Evolutionary conservation across 768 basidiomycete species (phyloP).

Genomic region (Xerocomellus chrysenteron): DNA sequence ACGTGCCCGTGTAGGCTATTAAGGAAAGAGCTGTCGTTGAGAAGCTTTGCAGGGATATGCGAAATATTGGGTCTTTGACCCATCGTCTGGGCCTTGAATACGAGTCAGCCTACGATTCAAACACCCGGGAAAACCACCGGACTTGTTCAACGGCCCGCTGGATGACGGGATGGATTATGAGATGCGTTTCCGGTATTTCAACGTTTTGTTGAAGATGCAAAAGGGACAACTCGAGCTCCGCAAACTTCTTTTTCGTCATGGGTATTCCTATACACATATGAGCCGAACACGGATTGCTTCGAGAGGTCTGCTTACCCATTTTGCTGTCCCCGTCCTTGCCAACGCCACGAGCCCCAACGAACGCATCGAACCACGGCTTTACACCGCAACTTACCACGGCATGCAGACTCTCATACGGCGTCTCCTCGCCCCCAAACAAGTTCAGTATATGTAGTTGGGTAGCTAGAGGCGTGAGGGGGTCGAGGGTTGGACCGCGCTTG

Average conservation of each 20-base stretch:
- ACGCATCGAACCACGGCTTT: slow-evolving; percentile 98
- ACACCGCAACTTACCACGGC: slow-evolving; percentile 94
- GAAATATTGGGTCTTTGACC: slow-evolving; percentile 71
- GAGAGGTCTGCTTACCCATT: slow-evolving; percentile 56
- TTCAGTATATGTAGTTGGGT: slow-evolving; percentile 90
- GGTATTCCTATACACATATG: slow-evolving; percentile 64
- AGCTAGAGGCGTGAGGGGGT: slow-evolving; percentile 75
- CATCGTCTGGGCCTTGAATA: slow-evolving; percentile 42
- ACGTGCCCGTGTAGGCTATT: slow-evolving; percentile 92
- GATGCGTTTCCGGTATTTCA: slow-evolving; percentile 95
- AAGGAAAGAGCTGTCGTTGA: slow-evolving; percentile 88
- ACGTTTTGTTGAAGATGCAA: slow-evolving; percentile 98
- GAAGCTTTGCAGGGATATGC: slow-evolving; percentile 66
- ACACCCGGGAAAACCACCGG: slow-evolving; percentile 11
- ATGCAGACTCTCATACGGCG: slow-evolving; percentile 94
- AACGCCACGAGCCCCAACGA: slow-evolving; percentile 78
- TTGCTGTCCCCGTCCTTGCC: slow-evolving; percentile 79
- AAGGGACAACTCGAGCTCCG: slow-evolving; percentile 91
- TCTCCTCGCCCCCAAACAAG: slow-evolving; percentile 83
- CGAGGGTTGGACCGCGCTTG: slow-evolving; percentile 84
- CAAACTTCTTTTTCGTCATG: slow-evolving; percentile 99
- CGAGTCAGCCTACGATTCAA: slow-evolving; percentile 31
- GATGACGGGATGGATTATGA: slow-evolving; percentile 88
- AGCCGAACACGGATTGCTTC: not conserved
- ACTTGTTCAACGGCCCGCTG: slow-evolving; percentile 81